Base-by-base conservation (phyloP, 2,329 filamentous ascomycete species). In the Cladophialophora immunda region DNA sequence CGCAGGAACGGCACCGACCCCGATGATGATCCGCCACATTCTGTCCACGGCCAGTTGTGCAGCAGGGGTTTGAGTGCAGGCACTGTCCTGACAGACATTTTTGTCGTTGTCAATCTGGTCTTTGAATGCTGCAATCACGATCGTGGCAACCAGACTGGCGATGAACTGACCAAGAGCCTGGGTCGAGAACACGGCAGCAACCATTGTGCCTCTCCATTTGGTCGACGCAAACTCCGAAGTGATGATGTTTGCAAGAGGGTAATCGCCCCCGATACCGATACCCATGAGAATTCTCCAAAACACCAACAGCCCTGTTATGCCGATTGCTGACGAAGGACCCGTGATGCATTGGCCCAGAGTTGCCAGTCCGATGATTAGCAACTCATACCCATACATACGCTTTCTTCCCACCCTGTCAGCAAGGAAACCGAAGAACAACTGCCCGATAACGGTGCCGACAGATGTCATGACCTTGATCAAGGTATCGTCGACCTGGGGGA, bases 401-500 rank as follows among this genome's bases (percentile, higher is more conserved):
- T 93, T 92, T 68, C 91, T 89, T 61, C 92, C 92, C 60, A 94
- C 84, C 4, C 88, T 80, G 80, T 96, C 92, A 25, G 92, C 93
- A 29, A 94, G 82, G 75, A 86, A 88, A 75, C 92, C 92, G 75
- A 96, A 96, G 58, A 55, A 87, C 32, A 94, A 81, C 80, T 96
- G 92, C 32, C 92, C 93, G 59, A 96, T 81, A 62, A 96, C 91
- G 19, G 92, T 95, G 66, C 93, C 92, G 65, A 89, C 90, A 34
- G 91, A 93, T 15, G 92, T 95, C 22, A 92, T 87, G 63, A 94
- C 87, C 81, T 96, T 96, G 82, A 96, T 93, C 27, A 91, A 90
- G 4, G 89, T 94, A 73, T 95, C 92, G 11, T 90, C 87, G 62
- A 78, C 82, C 29, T 84, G 81, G 17, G 91, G 89, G 75, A 94